Evolutionary conservation across 441 rosid genomes (phyloP), one percentile per base, ranked within the genome.

Genomic region (Melastoma candidum): DNA sequence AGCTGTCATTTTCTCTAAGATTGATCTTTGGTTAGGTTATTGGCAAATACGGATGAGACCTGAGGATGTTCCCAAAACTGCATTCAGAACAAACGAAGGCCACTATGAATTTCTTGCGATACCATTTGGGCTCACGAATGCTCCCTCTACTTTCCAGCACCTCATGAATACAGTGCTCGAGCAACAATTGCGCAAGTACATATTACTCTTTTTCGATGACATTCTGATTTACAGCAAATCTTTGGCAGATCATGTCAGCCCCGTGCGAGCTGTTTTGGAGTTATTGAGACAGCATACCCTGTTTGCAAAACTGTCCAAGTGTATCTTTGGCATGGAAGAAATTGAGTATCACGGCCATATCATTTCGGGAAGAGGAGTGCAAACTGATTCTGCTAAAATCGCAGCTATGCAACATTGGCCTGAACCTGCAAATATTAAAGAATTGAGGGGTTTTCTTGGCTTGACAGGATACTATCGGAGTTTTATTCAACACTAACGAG

Each of bases 91-190:
- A 1, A 47, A 17, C 4, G 11, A 13, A 2, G 47, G 57, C 3
- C 57, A 54, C 11, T 26, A 51, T 11, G 55, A 51, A 5, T 26
- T 51, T 26, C 6, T 51, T 10, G 41, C 27, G 12, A 51, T 51
- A 12, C 32, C 48, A n/a, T 44, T 41, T 2, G 48, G 12, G n/a
- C 12, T 53, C 4, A 39, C 11, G 11, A 36, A 53, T 12, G 57
- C 57, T 2, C 47, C 57, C 1, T 17, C 26, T 2, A 53, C 57
- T 2, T 53, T 53, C 8, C n/a, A 12, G 12, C 4, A 13, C 11
- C 29, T 41, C 10, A 6, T 32, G 48, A 9, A 13, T 9, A 29
- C 12, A 12, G 11, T 24, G 26, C 9, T 17, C 27, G 46, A 4
- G 12, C 12, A 1, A 1, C 9, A 10, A 3, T 26, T 7, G 7